Percentiles rank a stretch among this genome's conserved stretches.
These are phyloP conservation scores for Saksenaea oblongispora DNA, from an alignment of 371 early-diverging fungal species.

Conservation along the genomic window DNA sequence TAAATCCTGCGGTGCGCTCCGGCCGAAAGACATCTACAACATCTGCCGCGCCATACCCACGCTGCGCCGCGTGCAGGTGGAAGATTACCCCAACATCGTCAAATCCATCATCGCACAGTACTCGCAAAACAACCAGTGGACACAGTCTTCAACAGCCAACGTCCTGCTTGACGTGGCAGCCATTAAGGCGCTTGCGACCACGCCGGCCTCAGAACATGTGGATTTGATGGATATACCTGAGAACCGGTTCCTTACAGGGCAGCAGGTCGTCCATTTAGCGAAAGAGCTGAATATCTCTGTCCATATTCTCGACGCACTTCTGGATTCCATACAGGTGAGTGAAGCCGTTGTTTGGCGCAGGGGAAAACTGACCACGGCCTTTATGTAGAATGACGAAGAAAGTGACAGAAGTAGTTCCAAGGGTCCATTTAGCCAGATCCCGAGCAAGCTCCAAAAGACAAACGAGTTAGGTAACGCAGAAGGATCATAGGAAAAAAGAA, in stretches of 20 bases:
- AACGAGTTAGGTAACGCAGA: too few species aligned
- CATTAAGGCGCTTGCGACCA: slow-evolving; percentile 25
- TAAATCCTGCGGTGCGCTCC: slow-evolving; percentile 17
- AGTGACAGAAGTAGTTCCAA: too few species aligned
- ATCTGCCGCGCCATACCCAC: slow-evolving; percentile 11
- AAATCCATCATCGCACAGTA: neutral
- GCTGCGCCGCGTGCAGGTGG: slow-evolving; percentile 4
- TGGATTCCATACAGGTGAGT: slow-evolving; percentile 24
- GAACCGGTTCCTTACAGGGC: slow-evolving; percentile 19
- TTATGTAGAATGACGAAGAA: too few species aligned
- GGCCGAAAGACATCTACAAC: slow-evolving; percentile 16
- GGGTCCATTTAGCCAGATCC: too few species aligned
- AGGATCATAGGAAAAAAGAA: too few species aligned
- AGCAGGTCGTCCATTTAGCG: slow-evolving; percentile 19
- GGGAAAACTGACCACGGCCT: too few species aligned
- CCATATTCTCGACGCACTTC: slow-evolving; percentile 2
- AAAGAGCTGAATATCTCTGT: slow-evolving; percentile 11
- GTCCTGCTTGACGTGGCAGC: slow-evolving; percentile 9
- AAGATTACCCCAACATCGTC: slow-evolving; percentile 11
- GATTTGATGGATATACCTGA: slow-evolving; percentile 11
- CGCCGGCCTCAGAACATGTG: slow-evolving; percentile 7
- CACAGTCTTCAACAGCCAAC: neutral
- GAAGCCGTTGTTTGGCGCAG: too few species aligned
- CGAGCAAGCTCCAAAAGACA: too few species aligned
- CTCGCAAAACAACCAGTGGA: neutral